phyloP scores from a whole-genome alignment of 202 grass and related monocot genomes.

The Digitaria exilis region DNA sequence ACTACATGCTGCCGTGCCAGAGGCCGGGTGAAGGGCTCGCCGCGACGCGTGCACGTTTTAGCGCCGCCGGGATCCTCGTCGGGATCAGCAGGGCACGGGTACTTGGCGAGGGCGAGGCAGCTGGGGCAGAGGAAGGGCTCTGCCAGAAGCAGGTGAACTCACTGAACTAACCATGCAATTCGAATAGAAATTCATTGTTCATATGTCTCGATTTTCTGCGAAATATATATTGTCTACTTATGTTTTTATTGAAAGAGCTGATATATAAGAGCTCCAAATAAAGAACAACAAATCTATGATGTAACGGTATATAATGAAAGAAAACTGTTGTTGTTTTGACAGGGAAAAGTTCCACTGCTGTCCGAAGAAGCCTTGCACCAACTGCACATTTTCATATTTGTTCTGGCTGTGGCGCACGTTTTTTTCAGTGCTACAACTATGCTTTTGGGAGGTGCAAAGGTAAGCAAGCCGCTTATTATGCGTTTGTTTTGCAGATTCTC shows the following conservation, averaged over 20 bases:
- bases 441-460: constrained; percentile 86
- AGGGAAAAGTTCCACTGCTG: constrained; percentile 80
- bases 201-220: not conserved
- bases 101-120: constrained; percentile 38
- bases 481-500: not conserved
- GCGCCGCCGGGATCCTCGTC: constrained; percentile 42
- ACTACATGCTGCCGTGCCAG: constrained; percentile 83
- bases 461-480: not conserved
- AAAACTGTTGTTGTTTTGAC: constrained; percentile 10
- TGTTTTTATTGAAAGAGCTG: not conserved
- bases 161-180: not conserved
- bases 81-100: constrained; percentile 48
- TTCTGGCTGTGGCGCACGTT: constrained; percentile 86
- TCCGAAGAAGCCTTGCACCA: constrained; percentile 87
- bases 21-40: not conserved
- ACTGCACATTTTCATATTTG: constrained; percentile 97
- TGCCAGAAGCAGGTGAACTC: constrained; percentile 60
- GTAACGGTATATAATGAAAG: not conserved
- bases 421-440: constrained; percentile 79
- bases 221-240: too few species aligned
- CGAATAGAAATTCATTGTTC: not conserved
- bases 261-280: not conserved
- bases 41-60: constrained; percentile 18
- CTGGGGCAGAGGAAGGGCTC: constrained; percentile 17
- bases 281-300: not conserved